Conservation (phyloP, 176 grass and related monocot genomes). For the Saccharum officinarum region DNA sequence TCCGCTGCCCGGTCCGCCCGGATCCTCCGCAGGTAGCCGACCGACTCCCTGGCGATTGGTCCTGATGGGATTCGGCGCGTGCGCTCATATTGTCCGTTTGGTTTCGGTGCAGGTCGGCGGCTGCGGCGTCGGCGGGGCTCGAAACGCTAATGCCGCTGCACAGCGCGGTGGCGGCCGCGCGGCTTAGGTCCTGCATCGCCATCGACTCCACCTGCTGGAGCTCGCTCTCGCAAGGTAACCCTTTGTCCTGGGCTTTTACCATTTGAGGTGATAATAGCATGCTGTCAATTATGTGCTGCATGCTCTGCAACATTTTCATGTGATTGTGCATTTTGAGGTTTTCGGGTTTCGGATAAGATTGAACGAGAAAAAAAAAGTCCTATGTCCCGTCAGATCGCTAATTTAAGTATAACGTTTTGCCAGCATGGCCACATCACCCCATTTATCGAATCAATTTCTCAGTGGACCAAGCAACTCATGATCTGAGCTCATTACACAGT, state of each 20-base stretch:
- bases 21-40: constrained; percentile 30
- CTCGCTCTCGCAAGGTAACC: constrained; percentile 58
- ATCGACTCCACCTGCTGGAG: constrained; percentile 56
- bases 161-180: constrained; percentile 47
- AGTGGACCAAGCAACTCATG: background rate
- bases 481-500: background rate
- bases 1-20: constrained; percentile 18
- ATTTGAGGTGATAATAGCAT: background rate
- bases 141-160: constrained; percentile 62
- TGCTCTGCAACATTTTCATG: background rate
- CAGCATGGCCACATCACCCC: background rate
- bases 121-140: constrained; percentile 26
- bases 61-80: background rate
- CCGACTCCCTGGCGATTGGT: background rate
- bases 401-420: background rate
- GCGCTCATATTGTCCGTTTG: background rate
- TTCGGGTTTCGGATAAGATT: background rate
- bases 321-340: background rate
- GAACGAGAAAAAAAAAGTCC: too few species aligned
- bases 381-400: background rate
- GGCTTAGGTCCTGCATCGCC: constrained; percentile 60
- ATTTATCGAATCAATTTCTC: background rate
- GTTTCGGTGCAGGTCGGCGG: constrained; percentile 32
- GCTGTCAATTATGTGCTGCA: background rate
- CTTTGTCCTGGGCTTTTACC: background rate